phyloP scores from a whole-genome alignment of 2,329 filamentous ascomycete species.

The Sporothrix protearum region DNA sequence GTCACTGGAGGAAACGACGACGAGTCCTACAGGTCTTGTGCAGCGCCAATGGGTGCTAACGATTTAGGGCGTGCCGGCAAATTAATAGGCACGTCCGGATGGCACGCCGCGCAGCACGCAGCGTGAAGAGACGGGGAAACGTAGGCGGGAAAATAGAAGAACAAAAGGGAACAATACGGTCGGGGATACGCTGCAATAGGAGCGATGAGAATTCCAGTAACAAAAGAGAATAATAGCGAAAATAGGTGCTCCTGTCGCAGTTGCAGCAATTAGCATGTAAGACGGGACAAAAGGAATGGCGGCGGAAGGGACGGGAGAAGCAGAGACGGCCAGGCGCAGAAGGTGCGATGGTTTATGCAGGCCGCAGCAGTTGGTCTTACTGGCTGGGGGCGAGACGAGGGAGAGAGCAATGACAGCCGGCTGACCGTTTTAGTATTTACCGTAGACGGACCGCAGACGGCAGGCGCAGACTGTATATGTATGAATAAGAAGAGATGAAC shows the following conservation, averaged over 20 bases:
- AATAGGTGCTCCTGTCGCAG: not conserved
- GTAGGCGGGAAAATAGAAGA: not conserved
- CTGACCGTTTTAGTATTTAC: constrained; percentile 2
- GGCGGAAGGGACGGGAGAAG: constrained; percentile 7
- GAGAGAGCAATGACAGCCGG: not conserved
- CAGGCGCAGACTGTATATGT: not conserved
- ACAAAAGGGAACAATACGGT: not conserved
- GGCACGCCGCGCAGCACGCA: not conserved
- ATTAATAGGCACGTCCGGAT: constrained; percentile 7
- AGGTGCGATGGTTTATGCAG: not conserved
- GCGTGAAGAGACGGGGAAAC: not conserved
- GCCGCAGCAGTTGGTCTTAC: not conserved
- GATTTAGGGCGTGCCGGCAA: constrained; percentile 4
- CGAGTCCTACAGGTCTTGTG: not conserved
- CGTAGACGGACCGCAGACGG: not conserved
- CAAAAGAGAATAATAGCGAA: not conserved
- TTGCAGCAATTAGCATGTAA: constrained; percentile 12
- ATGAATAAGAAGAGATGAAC: not conserved
- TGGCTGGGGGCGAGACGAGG: not conserved
- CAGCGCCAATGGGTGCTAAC: not conserved
- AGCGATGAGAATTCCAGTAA: not conserved
- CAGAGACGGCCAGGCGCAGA: not conserved
- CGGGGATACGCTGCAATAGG: not conserved
- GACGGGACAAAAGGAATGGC: constrained; percentile 13
- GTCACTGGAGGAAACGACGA: not conserved